Evolutionary conservation across 768 basidiomycete genomes (phyloP), one percentile per base, ranked within the genome.

Genomic region (Kwoniella sp.): DNA sequence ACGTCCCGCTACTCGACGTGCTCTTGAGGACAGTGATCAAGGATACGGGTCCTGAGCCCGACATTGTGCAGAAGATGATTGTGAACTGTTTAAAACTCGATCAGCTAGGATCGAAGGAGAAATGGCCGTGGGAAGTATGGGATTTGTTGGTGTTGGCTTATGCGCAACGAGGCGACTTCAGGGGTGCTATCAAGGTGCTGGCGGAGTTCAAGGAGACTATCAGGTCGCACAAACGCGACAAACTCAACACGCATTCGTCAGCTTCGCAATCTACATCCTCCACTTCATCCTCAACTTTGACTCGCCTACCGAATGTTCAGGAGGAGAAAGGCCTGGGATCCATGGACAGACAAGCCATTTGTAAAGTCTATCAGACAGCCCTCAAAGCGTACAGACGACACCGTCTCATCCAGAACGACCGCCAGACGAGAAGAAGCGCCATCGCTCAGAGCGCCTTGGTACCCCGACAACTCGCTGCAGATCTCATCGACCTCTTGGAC

Each of bases 51-150:
- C 51, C 70, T 12, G 52, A 61, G 4, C 57, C 69, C 4, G 37
- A 51, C 20, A 61, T 66, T 5, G 55, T 74, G 4, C 63, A 67
- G 48, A 30, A 51, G 38, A 74, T 71, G 56, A 74, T 74, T 26
- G 28, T 25, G 20, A 70, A 61, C 7, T 69, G 73, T 57, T 26
- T 70, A 7, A 55, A 58, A 9, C 30, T 61, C 4, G 31, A 38
- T 20, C 20, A 61, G 9, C 26, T 34, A 26, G 25, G 9, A 25
- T 29, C 9, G 25, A 61, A 59, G 50, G 28, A 58, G 23, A 37
- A 63, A 8, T 74, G 73, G 73, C 60, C 68, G 4, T 67, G 56
- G 66, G 61, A 63, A 22, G 31, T 74, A 13, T 74, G 70, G 67
- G 70, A 71, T 55, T 47, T 74, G 37, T 15, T 69, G 8, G 26